These are phyloP conservation scores for Cytospora chrysosperma DNA, from an alignment of 2,329 filamentous ascomycete genomes.

Conservation along the genomic window DNA sequence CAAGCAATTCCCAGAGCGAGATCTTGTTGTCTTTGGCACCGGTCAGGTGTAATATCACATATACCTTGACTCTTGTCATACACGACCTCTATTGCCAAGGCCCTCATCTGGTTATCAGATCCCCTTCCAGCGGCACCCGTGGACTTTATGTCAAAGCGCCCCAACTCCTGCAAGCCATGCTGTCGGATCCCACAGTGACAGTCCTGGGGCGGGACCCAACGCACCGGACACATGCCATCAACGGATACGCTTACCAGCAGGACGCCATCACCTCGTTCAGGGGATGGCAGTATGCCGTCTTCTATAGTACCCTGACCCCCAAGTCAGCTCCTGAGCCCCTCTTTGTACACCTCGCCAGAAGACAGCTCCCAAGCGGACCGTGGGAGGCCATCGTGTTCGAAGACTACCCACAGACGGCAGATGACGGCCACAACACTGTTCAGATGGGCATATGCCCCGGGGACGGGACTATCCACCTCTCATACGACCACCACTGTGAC, in stretches of 20 bases:
- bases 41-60: too few species aligned
- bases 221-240: constrained; percentile 39
- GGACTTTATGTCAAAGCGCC: background rate
- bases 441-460: constrained; percentile 49
- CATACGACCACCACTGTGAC: constrained; percentile 52
- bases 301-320: constrained; percentile 36
- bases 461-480: constrained; percentile 53
- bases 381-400: constrained; percentile 49
- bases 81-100: too few species aligned
- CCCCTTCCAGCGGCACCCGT: constrained; percentile 5
- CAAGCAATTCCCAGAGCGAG: too few species aligned
- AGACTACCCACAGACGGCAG: constrained; percentile 49
- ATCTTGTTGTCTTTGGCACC: too few species aligned
- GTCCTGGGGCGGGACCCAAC: constrained; percentile 38
- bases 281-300: constrained; percentile 50
- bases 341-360: constrained; percentile 45
- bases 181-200: constrained; percentile 34
- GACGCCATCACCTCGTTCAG: constrained; percentile 45
- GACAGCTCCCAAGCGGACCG: constrained; percentile 38
- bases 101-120: too few species aligned
- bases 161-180: constrained; percentile 19
- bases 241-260: constrained; percentile 51
- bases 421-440: constrained; percentile 54
- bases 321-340: constrained; percentile 33
- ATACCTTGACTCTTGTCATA: too few species aligned